Conservation (phyloP, 768 basidiomycete genomes). For the Roridomyces roridus region DNA sequence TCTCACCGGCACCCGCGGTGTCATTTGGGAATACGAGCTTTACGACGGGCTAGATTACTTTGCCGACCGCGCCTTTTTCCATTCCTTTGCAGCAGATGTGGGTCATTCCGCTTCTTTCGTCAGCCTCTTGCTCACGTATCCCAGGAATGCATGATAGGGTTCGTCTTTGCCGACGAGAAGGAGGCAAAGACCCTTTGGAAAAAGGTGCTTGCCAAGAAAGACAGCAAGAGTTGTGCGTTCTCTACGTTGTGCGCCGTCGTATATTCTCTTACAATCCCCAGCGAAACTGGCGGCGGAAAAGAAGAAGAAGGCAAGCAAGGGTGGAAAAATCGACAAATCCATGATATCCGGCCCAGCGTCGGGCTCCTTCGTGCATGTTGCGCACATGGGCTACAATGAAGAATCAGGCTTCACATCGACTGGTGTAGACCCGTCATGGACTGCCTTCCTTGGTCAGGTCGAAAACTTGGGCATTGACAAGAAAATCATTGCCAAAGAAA, state of each 20-base stretch:
- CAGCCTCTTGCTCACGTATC: background rate
- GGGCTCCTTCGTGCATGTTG: conserved; percentile 87
- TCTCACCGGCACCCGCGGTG: conserved; percentile 79
- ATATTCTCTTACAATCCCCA: conserved; percentile 18
- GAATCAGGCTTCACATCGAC: conserved; percentile 86
- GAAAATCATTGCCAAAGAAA: conserved; percentile 75
- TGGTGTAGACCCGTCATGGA: conserved; percentile 93
- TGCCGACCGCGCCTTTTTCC: conserved; percentile 89
- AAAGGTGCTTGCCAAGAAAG: conserved; percentile 76
- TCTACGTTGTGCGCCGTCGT: background rate
- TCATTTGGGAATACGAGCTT: conserved; percentile 93
- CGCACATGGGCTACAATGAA: conserved; percentile 93
- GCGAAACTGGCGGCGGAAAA: conserved; percentile 59
- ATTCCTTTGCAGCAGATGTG: conserved; percentile 92
- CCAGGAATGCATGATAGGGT: conserved; percentile 89
- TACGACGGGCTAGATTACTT: conserved; percentile 83
- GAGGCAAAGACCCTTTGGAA: conserved; percentile 89
- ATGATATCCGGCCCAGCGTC: conserved; percentile 84
- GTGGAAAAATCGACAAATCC: conserved; percentile 89
- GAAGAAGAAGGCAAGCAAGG: conserved; percentile 63
- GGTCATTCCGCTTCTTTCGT: conserved; percentile 39
- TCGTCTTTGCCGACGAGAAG: conserved; percentile 86
- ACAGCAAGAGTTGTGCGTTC: conserved; percentile 55
- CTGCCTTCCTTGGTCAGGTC: conserved; percentile 69
- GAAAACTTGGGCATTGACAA: conserved; percentile 68